These are phyloP conservation scores for Bauhinia variegata DNA, from an alignment of 306 rosid genomes.

Conservation along the genomic window DNA sequence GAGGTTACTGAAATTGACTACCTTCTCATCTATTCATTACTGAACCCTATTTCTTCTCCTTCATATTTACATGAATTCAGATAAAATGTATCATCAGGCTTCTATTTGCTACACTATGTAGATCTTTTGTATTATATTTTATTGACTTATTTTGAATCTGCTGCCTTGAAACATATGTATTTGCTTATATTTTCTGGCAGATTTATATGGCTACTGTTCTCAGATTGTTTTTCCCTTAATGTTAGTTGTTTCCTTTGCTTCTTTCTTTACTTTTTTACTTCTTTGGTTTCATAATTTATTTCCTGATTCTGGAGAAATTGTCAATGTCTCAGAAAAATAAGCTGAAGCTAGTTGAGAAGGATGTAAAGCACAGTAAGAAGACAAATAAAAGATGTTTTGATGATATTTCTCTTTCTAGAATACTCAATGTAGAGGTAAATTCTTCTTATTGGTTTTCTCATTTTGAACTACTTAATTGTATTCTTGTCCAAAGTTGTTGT, in stretches of 20 bases:
- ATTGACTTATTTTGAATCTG: too few species aligned
- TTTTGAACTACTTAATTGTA: not conserved
- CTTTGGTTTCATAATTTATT: too few species aligned
- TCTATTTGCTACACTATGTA: not conserved
- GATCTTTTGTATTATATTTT: too few species aligned
- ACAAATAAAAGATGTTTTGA: slow-evolving; percentile 31
- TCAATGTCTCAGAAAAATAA: slow-evolving; percentile 28
- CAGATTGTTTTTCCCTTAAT: too few species aligned
- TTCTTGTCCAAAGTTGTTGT: not conserved
- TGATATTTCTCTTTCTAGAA: slow-evolving; percentile 35
- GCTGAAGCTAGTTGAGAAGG: slow-evolving; percentile 16
- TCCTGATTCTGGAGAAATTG: slow-evolving; percentile 3
- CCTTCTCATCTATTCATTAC: not conserved
- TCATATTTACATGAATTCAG: too few species aligned
- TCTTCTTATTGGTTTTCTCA: not conserved
- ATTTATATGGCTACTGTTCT: too few species aligned
- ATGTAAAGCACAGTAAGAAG: slow-evolving; percentile 29
- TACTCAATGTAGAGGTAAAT: slow-evolving; percentile 26
- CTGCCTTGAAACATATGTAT: too few species aligned
- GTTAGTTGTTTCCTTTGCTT: not conserved
- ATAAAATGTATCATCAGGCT: not conserved
- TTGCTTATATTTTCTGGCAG: too few species aligned
- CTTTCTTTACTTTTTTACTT: not conserved
- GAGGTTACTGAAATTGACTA: not conserved
- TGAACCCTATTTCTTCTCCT: too few species aligned